Evolutionary conservation across 2,329 filamentous ascomycete genomes (phyloP).

Genomic region (Curvularia lunata): DNA sequence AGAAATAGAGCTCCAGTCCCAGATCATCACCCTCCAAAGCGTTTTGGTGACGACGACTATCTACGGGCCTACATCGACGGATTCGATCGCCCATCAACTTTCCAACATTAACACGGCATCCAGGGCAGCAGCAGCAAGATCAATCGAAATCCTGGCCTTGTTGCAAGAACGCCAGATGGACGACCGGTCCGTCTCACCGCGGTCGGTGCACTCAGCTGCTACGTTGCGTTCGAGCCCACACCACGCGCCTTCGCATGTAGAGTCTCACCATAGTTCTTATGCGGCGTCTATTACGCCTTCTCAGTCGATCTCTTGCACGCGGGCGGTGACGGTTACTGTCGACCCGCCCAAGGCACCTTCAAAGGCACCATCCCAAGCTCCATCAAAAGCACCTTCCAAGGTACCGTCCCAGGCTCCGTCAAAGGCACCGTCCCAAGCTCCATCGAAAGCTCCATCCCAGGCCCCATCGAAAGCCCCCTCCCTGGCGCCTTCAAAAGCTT

Average conservation of each 20-base stretch:
- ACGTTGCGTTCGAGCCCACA: conserved; percentile 11
- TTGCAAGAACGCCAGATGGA: conserved; percentile 36
- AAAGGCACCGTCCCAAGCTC: conserved; percentile 14
- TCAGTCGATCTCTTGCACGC: conserved; percentile 4
- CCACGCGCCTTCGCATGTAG: conserved; percentile 6
- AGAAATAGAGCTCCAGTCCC: conserved; percentile 42
- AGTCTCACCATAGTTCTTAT: conserved; percentile 1
- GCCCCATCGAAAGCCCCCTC: conserved; percentile 8
- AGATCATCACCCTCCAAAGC: conserved; percentile 46
- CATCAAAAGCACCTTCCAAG: conserved; percentile 14
- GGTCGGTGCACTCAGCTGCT: conserved; percentile 24
- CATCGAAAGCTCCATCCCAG: conserved; percentile 16
- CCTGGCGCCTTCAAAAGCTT: neutral
- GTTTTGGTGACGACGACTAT: conserved; percentile 43
- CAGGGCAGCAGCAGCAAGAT: conserved; percentile 33
- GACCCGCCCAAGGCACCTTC: conserved; percentile 5
- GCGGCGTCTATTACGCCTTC: conserved; percentile 7
- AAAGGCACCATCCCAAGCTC: conserved; percentile 2
- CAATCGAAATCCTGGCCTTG: conserved; percentile 38
- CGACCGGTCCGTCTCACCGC: conserved; percentile 21
- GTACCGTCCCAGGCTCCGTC: conserved; percentile 3
- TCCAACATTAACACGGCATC: conserved; percentile 41
- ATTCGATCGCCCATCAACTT: conserved; percentile 43
- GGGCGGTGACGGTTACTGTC: neutral
- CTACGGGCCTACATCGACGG: conserved; percentile 43